Conservation (phyloP, 2,329 filamentous ascomycete genomes). For the Penicillium sp. region DNA sequence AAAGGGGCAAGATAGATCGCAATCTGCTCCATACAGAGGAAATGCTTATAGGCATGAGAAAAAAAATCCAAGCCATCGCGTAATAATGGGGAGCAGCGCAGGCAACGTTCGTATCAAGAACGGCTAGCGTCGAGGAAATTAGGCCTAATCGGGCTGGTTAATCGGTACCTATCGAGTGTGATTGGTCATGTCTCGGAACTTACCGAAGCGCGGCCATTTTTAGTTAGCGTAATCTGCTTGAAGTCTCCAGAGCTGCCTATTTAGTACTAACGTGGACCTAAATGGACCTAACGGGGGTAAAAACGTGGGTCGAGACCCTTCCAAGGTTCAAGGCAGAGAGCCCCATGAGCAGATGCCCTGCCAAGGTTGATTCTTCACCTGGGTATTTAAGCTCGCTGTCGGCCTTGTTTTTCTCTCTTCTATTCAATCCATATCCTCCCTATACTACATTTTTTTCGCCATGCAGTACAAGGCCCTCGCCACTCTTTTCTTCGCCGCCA, state of each 20-base stretch:
- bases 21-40: neutral
- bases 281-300: neutral
- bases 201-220: neutral
- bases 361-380: neutral
- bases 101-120: neutral
- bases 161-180: neutral
- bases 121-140: neutral
- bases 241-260: neutral
- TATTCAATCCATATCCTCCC: neutral
- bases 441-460: neutral
- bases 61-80: neutral
- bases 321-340: neutral
- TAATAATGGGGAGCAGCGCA: neutral
- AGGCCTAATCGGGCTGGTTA: neutral
- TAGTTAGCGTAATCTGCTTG: neutral
- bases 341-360: neutral
- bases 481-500: conserved; percentile 18
- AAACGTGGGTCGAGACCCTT: neutral
- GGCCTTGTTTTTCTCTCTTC: neutral
- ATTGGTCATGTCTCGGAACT: neutral
- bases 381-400: neutral
- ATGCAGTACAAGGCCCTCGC: conserved; percentile 24
- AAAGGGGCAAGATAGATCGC: neutral
- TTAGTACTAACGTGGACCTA: neutral
- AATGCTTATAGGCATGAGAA: neutral